Percentiles rank a stretch among this genome's conserved stretches.
Conservation (phyloP, 2,329 filamentous ascomycete species). For the Elsinoe australis region DNA sequence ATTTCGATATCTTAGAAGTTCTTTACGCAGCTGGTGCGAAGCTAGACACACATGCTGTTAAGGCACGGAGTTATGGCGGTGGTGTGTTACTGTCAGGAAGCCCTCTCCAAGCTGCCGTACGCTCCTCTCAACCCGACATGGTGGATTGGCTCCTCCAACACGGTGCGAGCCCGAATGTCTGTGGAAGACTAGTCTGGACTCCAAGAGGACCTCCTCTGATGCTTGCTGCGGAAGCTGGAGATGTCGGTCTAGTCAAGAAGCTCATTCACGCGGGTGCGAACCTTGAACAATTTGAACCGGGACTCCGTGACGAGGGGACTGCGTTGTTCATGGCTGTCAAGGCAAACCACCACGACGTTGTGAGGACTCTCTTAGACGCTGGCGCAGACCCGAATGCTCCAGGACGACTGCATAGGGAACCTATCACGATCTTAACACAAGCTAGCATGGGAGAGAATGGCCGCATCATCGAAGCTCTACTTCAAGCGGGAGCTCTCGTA, state of each 20-base stretch:
- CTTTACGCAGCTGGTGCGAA: neutral
- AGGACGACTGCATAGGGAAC: neutral
- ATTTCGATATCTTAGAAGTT: neutral
- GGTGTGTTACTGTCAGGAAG: neutral
- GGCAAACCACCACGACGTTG: neutral
- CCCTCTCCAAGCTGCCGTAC: neutral
- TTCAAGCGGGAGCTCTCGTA: neutral
- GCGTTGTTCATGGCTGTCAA: neutral
- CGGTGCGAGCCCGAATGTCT: neutral
- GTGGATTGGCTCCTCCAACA: constrained; percentile 1
- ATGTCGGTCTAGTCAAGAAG: neutral
- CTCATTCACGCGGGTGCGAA: neutral
- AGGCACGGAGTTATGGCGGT: neutral
- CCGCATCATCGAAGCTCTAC: neutral
- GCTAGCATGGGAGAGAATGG: neutral
- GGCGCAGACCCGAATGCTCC: neutral
- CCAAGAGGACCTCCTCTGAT: neutral
- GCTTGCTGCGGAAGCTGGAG: neutral
- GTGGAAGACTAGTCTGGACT: no score
- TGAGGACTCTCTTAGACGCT: neutral
- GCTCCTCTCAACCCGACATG: neutral
- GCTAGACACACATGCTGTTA: neutral
- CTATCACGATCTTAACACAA: neutral
- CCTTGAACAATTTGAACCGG: neutral
- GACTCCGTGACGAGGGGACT: neutral